Evolutionary conservation across 2,329 filamentous ascomycete species (phyloP).

Genomic region (Ambrosiella xylebori): DNA sequence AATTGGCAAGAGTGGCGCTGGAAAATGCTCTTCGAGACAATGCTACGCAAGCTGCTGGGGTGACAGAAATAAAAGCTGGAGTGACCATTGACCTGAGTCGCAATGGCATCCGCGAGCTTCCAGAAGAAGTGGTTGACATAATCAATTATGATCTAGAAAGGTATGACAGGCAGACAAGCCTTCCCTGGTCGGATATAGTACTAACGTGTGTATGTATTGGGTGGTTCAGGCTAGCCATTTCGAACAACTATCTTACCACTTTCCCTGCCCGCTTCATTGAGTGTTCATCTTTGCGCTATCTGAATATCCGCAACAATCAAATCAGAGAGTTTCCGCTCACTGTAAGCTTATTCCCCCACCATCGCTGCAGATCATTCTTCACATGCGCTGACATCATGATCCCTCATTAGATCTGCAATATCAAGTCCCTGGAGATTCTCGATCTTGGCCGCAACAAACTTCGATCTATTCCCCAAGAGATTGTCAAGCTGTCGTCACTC

Average conservation of each 20-base stretch:
- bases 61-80: slow-evolving; percentile 43
- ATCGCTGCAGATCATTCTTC: not conserved
- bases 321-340: slow-evolving; percentile 45
- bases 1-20: slow-evolving; percentile 49
- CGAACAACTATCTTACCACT: slow-evolving; percentile 59
- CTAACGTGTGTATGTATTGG: not conserved
- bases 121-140: slow-evolving; percentile 57
- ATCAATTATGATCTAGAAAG: slow-evolving; percentile 59
- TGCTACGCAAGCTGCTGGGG: slow-evolving; percentile 39
- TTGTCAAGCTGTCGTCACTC: slow-evolving; percentile 64
- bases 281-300: slow-evolving; percentile 60
- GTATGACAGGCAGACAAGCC: slow-evolving; percentile 24
- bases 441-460: slow-evolving; percentile 85
- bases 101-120: slow-evolving; percentile 52
- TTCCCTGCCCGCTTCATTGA: slow-evolving; percentile 56
- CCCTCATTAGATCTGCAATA: slow-evolving; percentile 53
- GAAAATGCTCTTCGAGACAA: slow-evolving; percentile 49
- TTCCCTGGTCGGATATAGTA: slow-evolving; percentile 5
- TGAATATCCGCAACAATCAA: slow-evolving; percentile 63
- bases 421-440: slow-evolving; percentile 77
- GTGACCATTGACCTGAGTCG: slow-evolving; percentile 66
- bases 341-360: slow-evolving; percentile 23
- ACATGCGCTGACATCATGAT: not conserved
- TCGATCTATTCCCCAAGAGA: slow-evolving; percentile 56
- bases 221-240: slow-evolving; percentile 49